Percentiles rank a stretch among this genome's conserved stretches.
These are phyloP conservation scores for Didymella keratinophila DNA, from an alignment of 2,329 filamentous ascomycete genomes.

Conservation along the genomic window DNA sequence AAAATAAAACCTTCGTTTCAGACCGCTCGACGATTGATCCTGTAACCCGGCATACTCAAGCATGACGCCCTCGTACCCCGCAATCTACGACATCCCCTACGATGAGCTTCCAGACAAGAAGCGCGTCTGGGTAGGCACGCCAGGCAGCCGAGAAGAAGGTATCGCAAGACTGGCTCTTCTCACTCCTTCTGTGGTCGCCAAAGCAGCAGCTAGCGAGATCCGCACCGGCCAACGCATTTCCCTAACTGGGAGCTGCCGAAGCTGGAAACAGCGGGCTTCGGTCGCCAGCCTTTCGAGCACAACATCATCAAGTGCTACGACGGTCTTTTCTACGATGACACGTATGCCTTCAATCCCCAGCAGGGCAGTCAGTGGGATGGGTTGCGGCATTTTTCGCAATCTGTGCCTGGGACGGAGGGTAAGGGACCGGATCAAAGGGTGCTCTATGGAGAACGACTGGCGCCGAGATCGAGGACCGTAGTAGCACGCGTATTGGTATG, in stretches of 20 bases:
- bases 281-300: conserved; percentile 58
- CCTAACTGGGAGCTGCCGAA: conserved; percentile 64
- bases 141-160: conserved; percentile 59
- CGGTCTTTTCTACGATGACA: conserved; percentile 34
- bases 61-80: conserved; percentile 13
- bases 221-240: conserved; percentile 58
- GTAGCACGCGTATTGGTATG: conserved; percentile 25
- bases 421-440: conserved; percentile 19
- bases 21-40: neutral
- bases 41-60: neutral
- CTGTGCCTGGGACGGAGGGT: conserved; percentile 11
- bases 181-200: conserved; percentile 60
- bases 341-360: conserved; percentile 9
- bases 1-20: neutral
- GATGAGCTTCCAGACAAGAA: conserved; percentile 59
- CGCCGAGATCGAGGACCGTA: conserved; percentile 28
- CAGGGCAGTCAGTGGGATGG: conserved; percentile 8
- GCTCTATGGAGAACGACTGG: conserved; percentile 32
- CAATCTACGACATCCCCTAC: conserved; percentile 41
- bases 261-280: conserved; percentile 61
- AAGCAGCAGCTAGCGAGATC: conserved; percentile 58
- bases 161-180: conserved; percentile 61
- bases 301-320: conserved; percentile 57
- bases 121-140: conserved; percentile 58
- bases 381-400: conserved; percentile 21